Evolutionary conservation across 371 early-diverging fungal genomes (phyloP).

Genomic region (Mortierella sp.): DNA sequence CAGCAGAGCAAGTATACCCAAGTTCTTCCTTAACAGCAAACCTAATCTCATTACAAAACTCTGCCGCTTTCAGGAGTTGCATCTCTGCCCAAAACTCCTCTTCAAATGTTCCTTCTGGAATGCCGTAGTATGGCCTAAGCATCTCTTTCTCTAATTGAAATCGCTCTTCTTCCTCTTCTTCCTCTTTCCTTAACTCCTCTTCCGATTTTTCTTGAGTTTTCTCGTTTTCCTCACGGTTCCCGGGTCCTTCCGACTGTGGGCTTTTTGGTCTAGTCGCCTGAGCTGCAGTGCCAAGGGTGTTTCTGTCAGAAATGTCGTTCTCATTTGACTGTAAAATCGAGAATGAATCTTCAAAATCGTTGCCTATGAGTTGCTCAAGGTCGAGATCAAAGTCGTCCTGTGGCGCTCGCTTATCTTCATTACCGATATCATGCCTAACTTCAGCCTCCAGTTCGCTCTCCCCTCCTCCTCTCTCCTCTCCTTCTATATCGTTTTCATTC

Average conservation of each 20-base stretch:
- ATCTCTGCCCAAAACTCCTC: conserved; percentile 70
- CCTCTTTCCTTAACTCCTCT: conserved; percentile 39
- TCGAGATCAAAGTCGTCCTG: conserved; percentile 33
- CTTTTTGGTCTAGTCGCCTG: not conserved
- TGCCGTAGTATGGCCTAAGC: conserved; percentile 35
- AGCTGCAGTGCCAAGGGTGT: not conserved
- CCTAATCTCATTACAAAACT: conserved; percentile 76
- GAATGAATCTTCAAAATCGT: conserved; percentile 22
- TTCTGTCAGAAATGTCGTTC: not conserved
- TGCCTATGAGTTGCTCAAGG: conserved; percentile 17
- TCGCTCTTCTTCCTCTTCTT: conserved; percentile 21
- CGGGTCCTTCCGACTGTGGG: not conserved
- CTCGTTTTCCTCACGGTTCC: not conserved
- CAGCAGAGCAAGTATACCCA: conserved; percentile 87
- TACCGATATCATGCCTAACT: not conserved
- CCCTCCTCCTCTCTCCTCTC: conserved; percentile 11
- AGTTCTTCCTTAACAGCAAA: conserved; percentile 75
- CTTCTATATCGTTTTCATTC: conserved; percentile 4
- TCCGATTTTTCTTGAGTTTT: conserved; percentile 24
- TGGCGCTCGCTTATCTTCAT: not conserved
- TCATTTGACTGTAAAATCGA: not conserved
- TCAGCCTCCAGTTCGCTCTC: conserved; percentile 5
- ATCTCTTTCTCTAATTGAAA: conserved; percentile 24
- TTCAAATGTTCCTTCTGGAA: conserved; percentile 45
- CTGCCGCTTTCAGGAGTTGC: conserved; percentile 81